Evolutionary conservation across 352 stramenopile species (phyloP).

Genomic region (Plasmopara viticola): DNA sequence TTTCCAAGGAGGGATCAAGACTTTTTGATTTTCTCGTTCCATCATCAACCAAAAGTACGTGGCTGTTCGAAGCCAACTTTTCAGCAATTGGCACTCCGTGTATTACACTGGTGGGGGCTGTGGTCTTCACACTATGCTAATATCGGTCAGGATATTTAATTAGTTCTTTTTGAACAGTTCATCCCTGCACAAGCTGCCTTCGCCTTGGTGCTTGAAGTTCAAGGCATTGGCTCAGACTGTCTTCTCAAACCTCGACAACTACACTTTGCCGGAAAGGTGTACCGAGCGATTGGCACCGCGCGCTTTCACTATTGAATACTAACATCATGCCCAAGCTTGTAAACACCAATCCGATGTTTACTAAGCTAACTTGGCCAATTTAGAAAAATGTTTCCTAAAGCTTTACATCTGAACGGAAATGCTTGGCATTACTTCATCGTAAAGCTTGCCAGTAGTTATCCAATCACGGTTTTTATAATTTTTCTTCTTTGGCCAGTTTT

Average conservation of each 20-base stretch:
- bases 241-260: neutral
- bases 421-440: neutral
- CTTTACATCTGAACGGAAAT: too few species aligned
- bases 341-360: neutral
- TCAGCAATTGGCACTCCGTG: neutral
- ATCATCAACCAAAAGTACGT: too few species aligned
- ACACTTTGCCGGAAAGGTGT: neutral
- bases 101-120: neutral
- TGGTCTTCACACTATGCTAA: neutral
- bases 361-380: slow-evolving; percentile 6
- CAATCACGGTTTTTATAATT: too few species aligned
- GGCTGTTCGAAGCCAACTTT: neutral
- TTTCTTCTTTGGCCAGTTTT: too few species aligned
- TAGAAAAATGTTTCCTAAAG: slow-evolving; percentile 12
- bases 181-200: neutral
- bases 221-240: slow-evolving; percentile 2
- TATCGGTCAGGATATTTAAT: too few species aligned
- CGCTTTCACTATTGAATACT: slow-evolving; percentile 3
- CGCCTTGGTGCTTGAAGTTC: neutral
- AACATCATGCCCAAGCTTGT: slow-evolving; percentile 7
- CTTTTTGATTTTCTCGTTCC: too few species aligned
- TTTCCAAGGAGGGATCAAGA: too few species aligned
- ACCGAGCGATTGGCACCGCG: neutral
- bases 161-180: too few species aligned
- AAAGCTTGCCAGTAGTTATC: neutral